phyloP scores from a whole-genome alignment of 306 rosid species.

The Neltuma alba region DNA sequence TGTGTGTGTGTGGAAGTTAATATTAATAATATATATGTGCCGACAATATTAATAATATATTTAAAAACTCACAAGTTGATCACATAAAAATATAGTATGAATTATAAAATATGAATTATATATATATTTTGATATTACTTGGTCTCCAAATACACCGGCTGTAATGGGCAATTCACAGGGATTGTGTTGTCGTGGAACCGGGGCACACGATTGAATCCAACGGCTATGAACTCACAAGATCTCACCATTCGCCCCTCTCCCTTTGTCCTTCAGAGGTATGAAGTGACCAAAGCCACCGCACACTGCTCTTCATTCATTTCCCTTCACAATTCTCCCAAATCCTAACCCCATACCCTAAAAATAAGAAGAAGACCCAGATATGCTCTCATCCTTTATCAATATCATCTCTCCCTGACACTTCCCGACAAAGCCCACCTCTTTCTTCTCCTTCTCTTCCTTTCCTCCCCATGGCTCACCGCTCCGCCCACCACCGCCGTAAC shows the following conservation, averaged over 20 bases:
- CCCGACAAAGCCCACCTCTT: background rate
- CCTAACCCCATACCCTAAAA: background rate
- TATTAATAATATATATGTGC: too few relatives aligned
- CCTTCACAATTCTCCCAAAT: background rate
- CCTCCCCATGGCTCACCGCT: conserved; percentile 56
- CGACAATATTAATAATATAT: too few relatives aligned
- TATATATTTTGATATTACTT: too few relatives aligned
- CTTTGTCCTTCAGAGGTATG: background rate
- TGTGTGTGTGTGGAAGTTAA: too few relatives aligned
- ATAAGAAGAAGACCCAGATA: too few relatives aligned
- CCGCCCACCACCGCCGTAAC: conserved; percentile 58
- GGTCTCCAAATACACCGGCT: too few relatives aligned
- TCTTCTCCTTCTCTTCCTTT: background rate
- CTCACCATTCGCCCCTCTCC: conserved; percentile 39
- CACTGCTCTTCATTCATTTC: background rate
- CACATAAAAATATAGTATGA: too few relatives aligned
- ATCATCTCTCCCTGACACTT: background rate
- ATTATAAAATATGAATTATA: too few relatives aligned
- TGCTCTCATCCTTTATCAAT: background rate
- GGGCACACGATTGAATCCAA: conserved; percentile 48
- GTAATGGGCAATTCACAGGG: conserved; percentile 34
- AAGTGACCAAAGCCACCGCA: background rate
- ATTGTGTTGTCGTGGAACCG: background rate
- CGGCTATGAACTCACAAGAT: conserved; percentile 12
- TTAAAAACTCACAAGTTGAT: background rate